Base-by-base conservation (phyloP, 129 eudicot genomes). In the Deinandra increscens region DNA sequence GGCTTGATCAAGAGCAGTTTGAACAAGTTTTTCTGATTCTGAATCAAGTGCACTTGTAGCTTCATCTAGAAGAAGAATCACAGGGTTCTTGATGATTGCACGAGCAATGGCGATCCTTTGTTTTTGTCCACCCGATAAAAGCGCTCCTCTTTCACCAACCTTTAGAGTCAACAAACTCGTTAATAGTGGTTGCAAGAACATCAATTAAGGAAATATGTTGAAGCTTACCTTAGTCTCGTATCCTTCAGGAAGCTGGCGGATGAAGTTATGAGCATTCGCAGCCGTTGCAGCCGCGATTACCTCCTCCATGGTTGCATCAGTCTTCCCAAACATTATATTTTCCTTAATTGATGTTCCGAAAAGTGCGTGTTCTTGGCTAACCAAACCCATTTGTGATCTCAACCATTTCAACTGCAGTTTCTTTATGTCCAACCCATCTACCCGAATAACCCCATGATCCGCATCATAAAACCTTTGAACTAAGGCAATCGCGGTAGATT, bases 1-100 rank as follows among this genome's bases (percentile, higher is more conserved):
- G 29, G 98, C 98, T 80, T 93, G 95, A 77, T 93, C 98, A 36
- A 93, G 89, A 46, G 98, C 98, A 43, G 66, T 79, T 71, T 93
- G 98, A 34, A 93, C 98, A 73, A 89, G 87, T 63, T 68, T 83
- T 69, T 93, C 97, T 10, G 98, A 93, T 76, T 93, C 97, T 0
- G 95, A 84, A 62, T 89, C 97, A 13, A 93, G 97, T 63, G 98
- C 98, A 76, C 98, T 93, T 33, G 98, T 93, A 19, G 98, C 98
- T 89, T 93, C 98, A 49, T 93, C 98, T 1, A 93, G 96, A 10
- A 93, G 86, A 75, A 93, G 90, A 67, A 93, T 86, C 64, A 89
- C 87, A 9, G 98, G 96, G 78, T 93, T 92, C 67, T 85, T 89
- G 17, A 93, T 82, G 19, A 87, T 80, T 64, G 98, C 98, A 74